Conservation (phyloP, 2,329 filamentous ascomycete genomes). For the Podosphaera fusca region DNA sequence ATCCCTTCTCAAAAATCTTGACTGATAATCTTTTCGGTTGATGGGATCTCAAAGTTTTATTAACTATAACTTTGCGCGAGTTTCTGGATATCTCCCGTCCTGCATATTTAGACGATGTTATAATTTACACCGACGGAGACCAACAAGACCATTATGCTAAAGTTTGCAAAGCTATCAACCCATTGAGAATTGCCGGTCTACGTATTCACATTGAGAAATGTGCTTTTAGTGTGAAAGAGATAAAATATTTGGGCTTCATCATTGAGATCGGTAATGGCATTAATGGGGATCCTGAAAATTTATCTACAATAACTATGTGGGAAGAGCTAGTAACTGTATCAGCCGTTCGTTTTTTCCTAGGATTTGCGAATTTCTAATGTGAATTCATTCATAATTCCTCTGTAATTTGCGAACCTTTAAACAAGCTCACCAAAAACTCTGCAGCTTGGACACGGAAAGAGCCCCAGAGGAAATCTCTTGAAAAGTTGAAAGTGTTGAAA, state of each 20-base stretch:
- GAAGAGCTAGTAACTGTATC: neutral
- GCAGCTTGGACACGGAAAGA: neutral
- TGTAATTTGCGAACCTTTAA: too few species aligned
- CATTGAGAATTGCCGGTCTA: neutral
- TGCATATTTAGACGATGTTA: neutral
- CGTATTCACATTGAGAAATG: neutral
- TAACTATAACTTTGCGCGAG: neutral
- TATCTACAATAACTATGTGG: neutral
- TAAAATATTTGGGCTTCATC: neutral
- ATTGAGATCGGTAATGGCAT: neutral
- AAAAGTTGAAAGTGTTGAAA: neutral
- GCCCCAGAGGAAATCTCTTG: neutral
- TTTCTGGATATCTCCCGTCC: neutral
- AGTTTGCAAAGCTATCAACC: neutral
- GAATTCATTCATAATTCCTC: neutral
- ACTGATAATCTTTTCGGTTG: too few species aligned
- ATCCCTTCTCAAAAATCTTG: too few species aligned
- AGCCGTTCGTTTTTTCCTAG: neutral
- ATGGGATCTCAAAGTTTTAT: neutral
- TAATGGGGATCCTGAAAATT: neutral
- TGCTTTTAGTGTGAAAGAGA: neutral
- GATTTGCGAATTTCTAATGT: constrained; percentile 1
- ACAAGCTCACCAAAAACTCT: too few species aligned
- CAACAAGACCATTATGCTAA: neutral
- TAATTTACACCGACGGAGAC: neutral